Conservation (phyloP, 768 basidiomycete genomes). For the Pleurotus salmoneostramineus region DNA sequence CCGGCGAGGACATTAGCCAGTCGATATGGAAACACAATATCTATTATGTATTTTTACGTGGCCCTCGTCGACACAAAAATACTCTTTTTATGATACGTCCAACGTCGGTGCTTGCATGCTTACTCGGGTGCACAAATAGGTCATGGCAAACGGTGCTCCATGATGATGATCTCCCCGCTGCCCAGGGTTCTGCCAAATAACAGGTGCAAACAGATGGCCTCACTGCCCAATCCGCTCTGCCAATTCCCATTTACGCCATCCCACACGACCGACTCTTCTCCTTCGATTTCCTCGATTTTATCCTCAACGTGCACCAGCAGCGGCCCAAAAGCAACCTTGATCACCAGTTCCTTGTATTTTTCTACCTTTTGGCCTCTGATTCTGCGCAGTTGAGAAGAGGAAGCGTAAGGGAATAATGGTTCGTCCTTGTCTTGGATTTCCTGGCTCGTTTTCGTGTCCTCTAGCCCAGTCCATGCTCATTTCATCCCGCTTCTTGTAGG, state of each 20-base stretch:
- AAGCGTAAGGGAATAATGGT: constrained; percentile 25
- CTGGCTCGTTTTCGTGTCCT: not conserved
- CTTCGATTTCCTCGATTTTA: constrained; percentile 7
- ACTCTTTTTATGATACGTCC: too few relatives aligned
- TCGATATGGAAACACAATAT: too few relatives aligned
- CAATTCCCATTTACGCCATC: not conserved
- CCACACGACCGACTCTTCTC: constrained; percentile 33
- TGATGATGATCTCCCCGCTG: not conserved
- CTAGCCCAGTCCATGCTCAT: too few relatives aligned
- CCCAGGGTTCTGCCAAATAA: not conserved
- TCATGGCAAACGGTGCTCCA: too few relatives aligned
- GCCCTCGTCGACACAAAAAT: too few relatives aligned
- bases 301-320: constrained; percentile 13
- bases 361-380: constrained; percentile 9
- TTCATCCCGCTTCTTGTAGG: constrained; percentile 34
- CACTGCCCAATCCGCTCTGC: not conserved
- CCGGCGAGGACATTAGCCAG: too few relatives aligned
- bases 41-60: too few relatives aligned
- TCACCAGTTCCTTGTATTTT: not conserved
- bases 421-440: constrained; percentile 13
- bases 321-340: not conserved
- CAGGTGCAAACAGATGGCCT: constrained; percentile 6
- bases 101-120: too few relatives aligned
- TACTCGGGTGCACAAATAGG: too few relatives aligned
- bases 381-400: not conserved